These are phyloP conservation scores for Ustilago nuda DNA, from an alignment of 1,284 basidiomycete genomes.

Conservation along the genomic window DNA sequence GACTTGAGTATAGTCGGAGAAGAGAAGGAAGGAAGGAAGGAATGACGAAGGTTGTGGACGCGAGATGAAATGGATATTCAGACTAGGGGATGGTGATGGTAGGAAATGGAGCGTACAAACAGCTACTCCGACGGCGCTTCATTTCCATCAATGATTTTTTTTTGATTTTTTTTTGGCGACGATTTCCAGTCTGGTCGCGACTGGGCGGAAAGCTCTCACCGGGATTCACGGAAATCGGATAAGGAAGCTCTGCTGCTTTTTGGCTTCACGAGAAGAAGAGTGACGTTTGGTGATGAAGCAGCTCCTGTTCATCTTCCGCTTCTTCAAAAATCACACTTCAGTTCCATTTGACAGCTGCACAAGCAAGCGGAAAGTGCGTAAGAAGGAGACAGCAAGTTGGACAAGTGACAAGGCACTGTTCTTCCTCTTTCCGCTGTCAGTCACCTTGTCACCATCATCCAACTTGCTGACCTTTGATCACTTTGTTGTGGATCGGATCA, in stretches of 20 bases:
- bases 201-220: neutral
- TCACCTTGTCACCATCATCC: conserved; percentile 1
- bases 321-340: conserved; percentile 3
- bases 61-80: neutral
- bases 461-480: neutral
- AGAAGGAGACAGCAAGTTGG: conserved; percentile 8
- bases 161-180: neutral
- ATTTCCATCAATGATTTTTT: conserved; percentile 1
- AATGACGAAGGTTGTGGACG: neutral
- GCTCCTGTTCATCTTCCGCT: too few species aligned
- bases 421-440: neutral
- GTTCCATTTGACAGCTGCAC: conserved; percentile 9
- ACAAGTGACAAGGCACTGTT: neutral
- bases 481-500: neutral
- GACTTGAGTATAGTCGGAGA: conserved; percentile 5
- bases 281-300: too few species aligned
- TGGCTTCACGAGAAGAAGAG: neutral
- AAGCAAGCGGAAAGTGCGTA: neutral
- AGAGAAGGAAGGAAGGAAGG: conserved; percentile 2
- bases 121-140: neutral
- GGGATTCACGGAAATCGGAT: conserved; percentile 11
- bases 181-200: neutral
- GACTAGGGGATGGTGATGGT: conserved; percentile 9
- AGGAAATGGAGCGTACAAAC: neutral
- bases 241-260: neutral